Evolutionary conservation across 1,139 yeast genomes (phyloP), one percentile per base, ranked within the genome.

Genomic region (Nakaseomyces uthaithaninus): DNA sequence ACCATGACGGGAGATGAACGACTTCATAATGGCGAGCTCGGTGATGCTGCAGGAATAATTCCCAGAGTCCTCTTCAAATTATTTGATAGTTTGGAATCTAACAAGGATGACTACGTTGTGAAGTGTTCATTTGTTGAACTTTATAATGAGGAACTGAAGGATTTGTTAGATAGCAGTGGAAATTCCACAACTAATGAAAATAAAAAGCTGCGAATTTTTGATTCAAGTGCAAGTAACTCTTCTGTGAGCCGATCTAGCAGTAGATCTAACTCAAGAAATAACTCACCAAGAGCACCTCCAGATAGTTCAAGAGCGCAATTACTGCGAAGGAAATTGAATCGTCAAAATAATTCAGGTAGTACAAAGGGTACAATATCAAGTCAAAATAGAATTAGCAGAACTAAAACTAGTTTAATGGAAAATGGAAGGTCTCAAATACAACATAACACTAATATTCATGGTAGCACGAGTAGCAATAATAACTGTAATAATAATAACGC

Each of bases 91-190:
- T 53, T 76, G 39, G 62, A 63, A 39, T 33, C 41, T 39, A 44
- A 51, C 18, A 55, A 55, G 22, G 63, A 64, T 33, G 83, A 77
- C 51, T 77, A 69, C 48, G 50, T 75, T 36, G 74, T 81, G 1
- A 77, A 75, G 53, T 77, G 86, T 51, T 80, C 89, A 0, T 81
- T 77, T 57, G 70, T 81, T 39, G 93, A 82, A 55, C 64, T 82
- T 25, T 81, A 82, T 58, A 81, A 81, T 55, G 93, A 82, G 57
- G 83, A 77, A 45, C 64, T 81, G 46, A 71, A 68, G 45, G 93
- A 82, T 57, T 65, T 82, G 40, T 61, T 82, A 38, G 71, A 69
- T 36, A 74, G 72, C 25, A 20, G 22, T 25, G 39, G 27, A 14
- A 33, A 34, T 41, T 44, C 16, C 44, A 41, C 27, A 43, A 46